Conservation (phyloP, 495 filamentous ascomycete species). For the Lepraria neglecta region DNA sequence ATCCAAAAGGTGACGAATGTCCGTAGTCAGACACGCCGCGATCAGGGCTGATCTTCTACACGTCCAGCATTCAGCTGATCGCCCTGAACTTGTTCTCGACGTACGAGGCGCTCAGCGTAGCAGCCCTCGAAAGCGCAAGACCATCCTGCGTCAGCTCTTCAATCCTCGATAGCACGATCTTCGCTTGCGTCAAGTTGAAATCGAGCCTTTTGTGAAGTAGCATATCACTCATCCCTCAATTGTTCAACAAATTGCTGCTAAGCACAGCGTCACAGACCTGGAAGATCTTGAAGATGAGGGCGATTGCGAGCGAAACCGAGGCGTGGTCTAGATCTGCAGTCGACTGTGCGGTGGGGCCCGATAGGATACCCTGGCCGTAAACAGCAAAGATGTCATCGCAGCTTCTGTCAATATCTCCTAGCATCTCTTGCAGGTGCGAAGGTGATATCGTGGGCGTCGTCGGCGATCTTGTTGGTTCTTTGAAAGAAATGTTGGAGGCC, state of each 20-base stretch:
- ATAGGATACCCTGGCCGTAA: background rate
- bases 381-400: conserved; percentile 1
- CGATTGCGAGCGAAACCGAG: background rate
- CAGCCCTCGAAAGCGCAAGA: no score
- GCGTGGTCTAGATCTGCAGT: background rate
- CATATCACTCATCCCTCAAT: background rate
- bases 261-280: conserved; percentile 2
- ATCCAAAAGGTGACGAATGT: no score
- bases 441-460: background rate
- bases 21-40: no score
- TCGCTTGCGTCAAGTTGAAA: no score
- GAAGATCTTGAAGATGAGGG: conserved; percentile 4
- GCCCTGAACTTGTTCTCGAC: no score
- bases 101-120: no score
- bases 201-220: no score
- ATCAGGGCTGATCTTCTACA: no score
- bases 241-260: background rate
- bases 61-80: no score
- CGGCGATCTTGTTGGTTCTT: background rate
- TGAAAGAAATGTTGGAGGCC: background rate
- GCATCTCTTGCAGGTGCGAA: conserved; percentile 68
- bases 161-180: no score
- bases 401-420: conserved; percentile 54
- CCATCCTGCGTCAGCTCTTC: no score
- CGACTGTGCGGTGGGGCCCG: background rate